Evolutionary conservation across 441 rosid species (phyloP).

Genomic region (Kokia cookei): DNA sequence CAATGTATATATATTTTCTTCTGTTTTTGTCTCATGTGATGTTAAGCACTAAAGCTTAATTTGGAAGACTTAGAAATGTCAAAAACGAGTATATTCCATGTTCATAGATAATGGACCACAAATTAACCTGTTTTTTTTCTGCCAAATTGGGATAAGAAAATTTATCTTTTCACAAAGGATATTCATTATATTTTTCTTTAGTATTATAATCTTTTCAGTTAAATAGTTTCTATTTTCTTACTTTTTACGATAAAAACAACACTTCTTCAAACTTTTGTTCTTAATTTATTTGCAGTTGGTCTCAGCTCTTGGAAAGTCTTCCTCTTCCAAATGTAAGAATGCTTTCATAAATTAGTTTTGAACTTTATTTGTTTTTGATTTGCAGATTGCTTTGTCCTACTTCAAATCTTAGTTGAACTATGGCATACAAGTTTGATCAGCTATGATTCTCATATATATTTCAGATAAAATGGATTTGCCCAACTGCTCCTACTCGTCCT

Average conservation of each 20-base stretch:
- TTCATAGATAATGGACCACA: conserved; percentile 32
- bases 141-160: conserved; percentile 10
- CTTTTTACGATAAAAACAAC: not conserved
- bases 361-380: not conserved
- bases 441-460: not conserved
- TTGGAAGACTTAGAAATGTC: conserved; percentile 14
- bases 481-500: conserved; percentile 68
- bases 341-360: not conserved
- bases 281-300: conserved; percentile 59
- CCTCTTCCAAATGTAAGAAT: conserved; percentile 88
- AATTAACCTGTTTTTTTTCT: conserved; percentile 24
- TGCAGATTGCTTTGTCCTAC: not conserved
- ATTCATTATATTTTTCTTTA: conserved; percentile 7
- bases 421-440: not conserved
- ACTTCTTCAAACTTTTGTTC: not conserved
- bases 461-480: conserved; percentile 78
- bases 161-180: conserved; percentile 15
- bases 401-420: not conserved
- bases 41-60: conserved; percentile 21
- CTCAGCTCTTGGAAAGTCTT: conserved; percentile 85
- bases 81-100: conserved; percentile 28
- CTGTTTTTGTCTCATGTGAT: conserved; percentile 23
- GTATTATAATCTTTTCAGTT: too few species aligned
- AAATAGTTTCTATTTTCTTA: too few species aligned
- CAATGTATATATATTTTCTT: conserved; percentile 12